Evolutionary conservation across 2,329 filamentous ascomycete species (phyloP), one percentile per base, ranked within the genome.

Genomic region (Tolypocladium nubicola): DNA sequence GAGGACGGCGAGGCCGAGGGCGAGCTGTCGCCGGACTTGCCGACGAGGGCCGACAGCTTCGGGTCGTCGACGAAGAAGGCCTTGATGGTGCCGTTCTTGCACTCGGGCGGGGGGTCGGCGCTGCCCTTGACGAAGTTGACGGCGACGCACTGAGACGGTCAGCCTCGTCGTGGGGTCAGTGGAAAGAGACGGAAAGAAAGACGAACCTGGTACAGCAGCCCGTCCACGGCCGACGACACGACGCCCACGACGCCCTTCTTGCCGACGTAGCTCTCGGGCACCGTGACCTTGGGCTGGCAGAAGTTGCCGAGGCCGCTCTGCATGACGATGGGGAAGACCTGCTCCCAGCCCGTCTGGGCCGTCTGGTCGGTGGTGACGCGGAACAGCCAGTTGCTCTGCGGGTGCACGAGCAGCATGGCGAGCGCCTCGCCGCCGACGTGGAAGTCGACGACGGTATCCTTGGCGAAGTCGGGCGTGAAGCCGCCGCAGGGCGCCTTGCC

Each of bases 401-500:
- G 72, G 64, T 86, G 83, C 3, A 73, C 75, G 9, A 76, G 72
- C 9, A 68, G 69, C 54, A 79, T 65, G 59, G 75, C 73, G 39
- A 85, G 71, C 57, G 77, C 70, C 61, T 84, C 78, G 62, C 82
- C 81, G 62, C 71, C 80, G 58, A 84, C 78, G 65, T 83, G 77
- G 68, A 84, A 84, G 62, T 82, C 77, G 55, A 74, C 73, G 66
- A 83, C 72, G 47, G 23, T 26, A 3, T 70, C 71, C 30, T 71
- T 62, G 52, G 71, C 71, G 56, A 81, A 75, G 61, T 79, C 71
- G 38, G 79, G 71, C 0, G 71, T 70, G 66, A 76, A 76, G 61
- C 80, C 79, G 60, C 83, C 83, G 67, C 83, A 86, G 33, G 82
- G 83, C 0, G 65, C 72, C 6, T 67, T 69, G 63, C 57, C 67